Evolutionary conservation across 164 flowering plant species (phyloP).

Genomic region (Umbilicus rupestris): DNA sequence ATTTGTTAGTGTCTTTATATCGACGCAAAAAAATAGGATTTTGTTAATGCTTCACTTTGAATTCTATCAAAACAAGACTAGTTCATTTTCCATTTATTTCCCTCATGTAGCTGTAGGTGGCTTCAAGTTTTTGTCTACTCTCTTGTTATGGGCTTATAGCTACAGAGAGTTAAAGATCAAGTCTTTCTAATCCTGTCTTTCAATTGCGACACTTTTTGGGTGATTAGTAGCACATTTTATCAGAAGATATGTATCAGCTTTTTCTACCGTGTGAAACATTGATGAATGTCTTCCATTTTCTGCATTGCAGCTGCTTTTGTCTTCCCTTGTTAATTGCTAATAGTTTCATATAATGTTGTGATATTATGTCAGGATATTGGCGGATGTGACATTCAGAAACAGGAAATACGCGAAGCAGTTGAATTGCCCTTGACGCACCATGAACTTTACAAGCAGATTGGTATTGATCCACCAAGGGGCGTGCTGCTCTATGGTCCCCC

Average conservation of each 20-base stretch:
- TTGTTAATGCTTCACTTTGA: too few species aligned
- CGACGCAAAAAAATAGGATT: too few species aligned
- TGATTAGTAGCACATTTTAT: neutral
- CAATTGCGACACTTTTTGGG: too few species aligned
- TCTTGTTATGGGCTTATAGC: too few species aligned
- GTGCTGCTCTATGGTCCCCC: conserved; percentile 97
- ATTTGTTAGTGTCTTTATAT: too few species aligned
- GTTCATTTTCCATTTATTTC: too few species aligned
- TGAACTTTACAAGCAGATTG: conserved; percentile 90
- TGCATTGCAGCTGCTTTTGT: neutral
- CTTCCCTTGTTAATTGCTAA: neutral
- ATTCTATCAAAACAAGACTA: too few species aligned
- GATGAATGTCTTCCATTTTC: neutral
- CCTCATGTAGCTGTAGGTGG: too few species aligned
- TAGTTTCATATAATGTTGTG: neutral
- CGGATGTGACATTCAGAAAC: conserved; percentile 96
- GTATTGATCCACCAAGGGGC: conserved; percentile 96
- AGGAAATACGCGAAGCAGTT: conserved; percentile 96
- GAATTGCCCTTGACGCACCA: conserved; percentile 94
- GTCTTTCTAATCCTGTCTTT: too few species aligned
- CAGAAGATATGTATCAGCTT: neutral
- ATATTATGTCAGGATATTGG: conserved; percentile 70
- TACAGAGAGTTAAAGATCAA: too few species aligned
- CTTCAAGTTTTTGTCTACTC: too few species aligned
- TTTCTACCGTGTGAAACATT: neutral